Evolutionary conservation across 805 yeast species (phyloP).

Genomic region (Barnettozyma sp.): DNA sequence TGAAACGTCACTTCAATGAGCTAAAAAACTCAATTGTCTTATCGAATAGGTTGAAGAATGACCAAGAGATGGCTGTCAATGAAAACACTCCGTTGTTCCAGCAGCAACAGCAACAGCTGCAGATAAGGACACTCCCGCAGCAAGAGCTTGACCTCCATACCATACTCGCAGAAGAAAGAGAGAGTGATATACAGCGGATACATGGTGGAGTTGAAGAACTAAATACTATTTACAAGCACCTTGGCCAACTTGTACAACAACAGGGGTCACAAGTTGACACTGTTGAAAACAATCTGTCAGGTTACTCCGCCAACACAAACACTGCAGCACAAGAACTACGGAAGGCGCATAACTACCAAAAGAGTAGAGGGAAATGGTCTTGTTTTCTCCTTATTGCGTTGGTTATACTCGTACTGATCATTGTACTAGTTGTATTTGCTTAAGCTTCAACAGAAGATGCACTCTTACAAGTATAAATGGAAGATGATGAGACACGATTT

Average conservation of each 20-base stretch:
- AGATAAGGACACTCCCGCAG: slow-evolving; percentile 31
- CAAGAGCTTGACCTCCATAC: slow-evolving; percentile 59
- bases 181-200: slow-evolving; percentile 62
- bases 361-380: slow-evolving; percentile 63
- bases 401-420: slow-evolving; percentile 48
- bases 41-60: slow-evolving; percentile 23
- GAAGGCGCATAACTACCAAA: slow-evolving; percentile 73
- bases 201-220: slow-evolving; percentile 78
- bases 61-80: slow-evolving; percentile 16
- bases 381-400: slow-evolving; percentile 57
- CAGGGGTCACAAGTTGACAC: slow-evolving; percentile 84
- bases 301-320: slow-evolving; percentile 55
- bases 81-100: slow-evolving; percentile 21
- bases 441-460: too few relatives aligned
- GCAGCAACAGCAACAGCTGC: slow-evolving; percentile 29
- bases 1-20: slow-evolving; percentile 43
- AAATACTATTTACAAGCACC: slow-evolving; percentile 75
- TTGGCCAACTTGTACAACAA: slow-evolving; percentile 69
- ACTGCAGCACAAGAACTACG: slow-evolving; percentile 63
- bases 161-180: slow-evolving; percentile 62
- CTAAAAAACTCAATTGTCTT: slow-evolving; percentile 36
- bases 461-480: too few relatives aligned
- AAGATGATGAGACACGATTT: too few relatives aligned
- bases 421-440: slow-evolving; percentile 43
- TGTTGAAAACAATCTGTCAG: slow-evolving; percentile 70